Conservation (phyloP, 331 rosid species). For the Spiraea crenata region DNA sequence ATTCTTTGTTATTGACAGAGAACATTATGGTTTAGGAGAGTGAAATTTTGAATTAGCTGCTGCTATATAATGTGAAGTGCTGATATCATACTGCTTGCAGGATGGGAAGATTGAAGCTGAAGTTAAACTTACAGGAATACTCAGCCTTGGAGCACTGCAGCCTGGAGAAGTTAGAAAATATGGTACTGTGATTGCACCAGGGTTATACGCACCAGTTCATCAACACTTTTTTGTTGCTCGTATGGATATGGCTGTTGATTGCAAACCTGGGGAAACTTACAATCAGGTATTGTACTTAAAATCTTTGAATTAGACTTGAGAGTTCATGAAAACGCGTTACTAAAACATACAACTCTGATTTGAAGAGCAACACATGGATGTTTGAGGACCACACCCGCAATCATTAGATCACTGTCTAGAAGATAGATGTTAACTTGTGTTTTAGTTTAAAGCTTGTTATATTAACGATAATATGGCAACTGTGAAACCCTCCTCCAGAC, state of each 20-base stretch:
- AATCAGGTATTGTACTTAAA: slow-evolving; percentile 64
- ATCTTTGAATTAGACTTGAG: neutral
- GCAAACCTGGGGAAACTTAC: slow-evolving; percentile 92
- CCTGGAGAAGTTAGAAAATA: slow-evolving; percentile 90
- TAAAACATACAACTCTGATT: neutral
- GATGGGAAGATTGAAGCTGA: slow-evolving; percentile 98
- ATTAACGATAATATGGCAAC: neutral
- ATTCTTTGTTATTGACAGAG: neutral
- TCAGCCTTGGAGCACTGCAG: slow-evolving; percentile 88
- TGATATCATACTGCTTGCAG: slow-evolving; percentile 40
- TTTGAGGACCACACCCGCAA: neutral
- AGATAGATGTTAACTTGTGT: neutral
- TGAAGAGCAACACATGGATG: slow-evolving; percentile 1
- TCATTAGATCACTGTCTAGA: neutral
- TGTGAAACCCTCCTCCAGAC: neutral
- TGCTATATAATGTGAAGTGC: neutral
- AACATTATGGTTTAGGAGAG: neutral
- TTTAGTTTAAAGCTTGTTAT: neutral
- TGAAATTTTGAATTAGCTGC: neutral
- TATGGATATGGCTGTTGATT: slow-evolving; percentile 98
- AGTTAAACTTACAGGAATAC: slow-evolving; percentile 93
- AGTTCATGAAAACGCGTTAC: neutral
- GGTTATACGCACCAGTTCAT: slow-evolving; percentile 94
- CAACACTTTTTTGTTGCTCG: slow-evolving; percentile 97
- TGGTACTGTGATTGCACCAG: slow-evolving; percentile 93